Evolutionary conservation across 371 early-diverging fungal species (phyloP).

Genomic region (Mortierella sp.): DNA sequence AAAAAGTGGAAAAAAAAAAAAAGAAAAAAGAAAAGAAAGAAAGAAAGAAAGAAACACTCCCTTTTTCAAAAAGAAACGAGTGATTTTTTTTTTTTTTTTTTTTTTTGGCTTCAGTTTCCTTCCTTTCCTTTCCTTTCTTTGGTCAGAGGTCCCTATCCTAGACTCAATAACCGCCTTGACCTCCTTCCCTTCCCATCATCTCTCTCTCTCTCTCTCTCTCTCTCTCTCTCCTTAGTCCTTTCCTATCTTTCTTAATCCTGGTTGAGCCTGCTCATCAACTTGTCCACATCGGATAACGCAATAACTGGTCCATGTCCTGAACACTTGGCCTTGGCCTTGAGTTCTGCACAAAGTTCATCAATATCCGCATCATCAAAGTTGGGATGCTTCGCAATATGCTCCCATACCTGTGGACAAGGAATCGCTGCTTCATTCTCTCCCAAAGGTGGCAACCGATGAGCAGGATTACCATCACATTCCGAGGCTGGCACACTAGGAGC

Average conservation of each 20-base stretch:
- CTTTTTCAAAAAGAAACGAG: not conserved
- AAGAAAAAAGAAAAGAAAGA: too few relatives aligned
- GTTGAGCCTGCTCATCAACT: conserved; percentile 39
- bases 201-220: not conserved
- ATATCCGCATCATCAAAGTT: conserved; percentile 64
- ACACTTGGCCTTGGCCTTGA: conserved; percentile 69
- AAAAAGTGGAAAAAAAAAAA: not conserved
- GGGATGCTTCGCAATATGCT: conserved; percentile 59
- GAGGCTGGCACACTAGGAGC: not conserved
- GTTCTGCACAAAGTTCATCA: conserved; percentile 63
- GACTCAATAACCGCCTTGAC: too few relatives aligned
- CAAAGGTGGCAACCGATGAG: not conserved
- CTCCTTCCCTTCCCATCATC: too few relatives aligned
- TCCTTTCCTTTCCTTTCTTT: too few relatives aligned
- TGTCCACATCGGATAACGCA: conserved; percentile 56
- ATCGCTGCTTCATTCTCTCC: conserved; percentile 40
- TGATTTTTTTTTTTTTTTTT: too few relatives aligned
- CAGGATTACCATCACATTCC: not conserved
- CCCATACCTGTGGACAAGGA: conserved; percentile 57
- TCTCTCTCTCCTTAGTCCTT: not conserved
- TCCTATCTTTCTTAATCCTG: conserved; percentile 20
- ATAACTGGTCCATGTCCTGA: conserved; percentile 64
- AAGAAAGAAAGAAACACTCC: not conserved
- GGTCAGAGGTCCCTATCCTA: too few relatives aligned
- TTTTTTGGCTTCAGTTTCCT: too few relatives aligned